Evolutionary conservation across 495 filamentous ascomycete species (phyloP).

Genomic region (Collariella sp.): DNA sequence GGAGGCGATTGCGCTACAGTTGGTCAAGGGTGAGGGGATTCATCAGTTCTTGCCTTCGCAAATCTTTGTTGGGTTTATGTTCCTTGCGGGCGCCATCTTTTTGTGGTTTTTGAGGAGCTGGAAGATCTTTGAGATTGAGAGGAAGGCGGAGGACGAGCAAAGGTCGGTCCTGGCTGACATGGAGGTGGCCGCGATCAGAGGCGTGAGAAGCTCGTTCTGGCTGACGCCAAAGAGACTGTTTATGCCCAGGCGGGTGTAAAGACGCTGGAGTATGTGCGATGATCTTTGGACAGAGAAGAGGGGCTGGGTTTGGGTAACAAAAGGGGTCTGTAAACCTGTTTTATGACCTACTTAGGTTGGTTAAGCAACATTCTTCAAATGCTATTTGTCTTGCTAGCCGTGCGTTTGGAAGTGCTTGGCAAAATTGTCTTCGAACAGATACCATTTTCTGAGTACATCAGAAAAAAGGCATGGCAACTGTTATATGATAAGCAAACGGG

Average conservation of each 20-base stretch:
- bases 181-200: neutral
- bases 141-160: neutral
- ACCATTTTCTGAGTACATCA: too few species aligned
- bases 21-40: conserved; percentile 8
- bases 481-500: too few species aligned
- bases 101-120: conserved; percentile 10
- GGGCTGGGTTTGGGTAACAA: too few species aligned
- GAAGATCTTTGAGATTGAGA: conserved; percentile 14
- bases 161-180: neutral
- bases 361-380: too few species aligned
- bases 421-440: too few species aligned
- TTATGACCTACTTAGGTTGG: too few species aligned
- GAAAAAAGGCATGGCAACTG: too few species aligned
- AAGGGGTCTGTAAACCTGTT: too few species aligned
- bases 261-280: too few species aligned
- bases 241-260: conserved; percentile 1
- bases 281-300: too few species aligned
- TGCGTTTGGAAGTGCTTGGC: too few species aligned
- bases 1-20: conserved; percentile 13
- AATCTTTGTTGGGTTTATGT: conserved; percentile 12
- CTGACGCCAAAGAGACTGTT: conserved; percentile 4
- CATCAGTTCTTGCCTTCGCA: conserved; percentile 11
- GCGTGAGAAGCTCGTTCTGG: conserved; percentile 3
- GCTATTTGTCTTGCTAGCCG: too few species aligned
- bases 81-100: conserved; percentile 5